A percentile compares a stretch with the other conserved stretches of the same genome.
phyloP scores from a whole-genome alignment of 148 eudicot genomes.

The Silene latifolia region DNA sequence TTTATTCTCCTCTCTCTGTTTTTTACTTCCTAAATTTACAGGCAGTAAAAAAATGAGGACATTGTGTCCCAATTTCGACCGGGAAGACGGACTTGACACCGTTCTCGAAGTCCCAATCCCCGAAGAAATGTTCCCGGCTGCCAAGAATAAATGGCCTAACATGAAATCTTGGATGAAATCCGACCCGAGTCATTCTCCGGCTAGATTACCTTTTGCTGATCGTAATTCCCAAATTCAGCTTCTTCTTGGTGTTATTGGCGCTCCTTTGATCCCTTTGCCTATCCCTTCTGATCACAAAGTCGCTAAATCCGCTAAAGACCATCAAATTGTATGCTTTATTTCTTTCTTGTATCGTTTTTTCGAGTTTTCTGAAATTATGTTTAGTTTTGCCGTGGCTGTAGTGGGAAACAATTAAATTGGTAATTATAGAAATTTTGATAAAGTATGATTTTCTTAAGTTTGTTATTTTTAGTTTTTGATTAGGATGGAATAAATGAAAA shows the following conservation, averaged over 20 bases:
- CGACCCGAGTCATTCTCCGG: slow-evolving; percentile 22
- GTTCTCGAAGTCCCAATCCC: slow-evolving; percentile 97
- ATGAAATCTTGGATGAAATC: slow-evolving; percentile 76
- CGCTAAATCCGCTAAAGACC: slow-evolving; percentile 45
- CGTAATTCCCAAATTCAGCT: slow-evolving; percentile 63
- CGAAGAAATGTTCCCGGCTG: slow-evolving; percentile 59
- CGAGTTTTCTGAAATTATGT: neutral
- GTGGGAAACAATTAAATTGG: neutral
- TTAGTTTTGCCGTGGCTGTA: neutral
- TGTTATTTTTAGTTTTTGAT: too few species aligned
- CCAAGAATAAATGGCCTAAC: slow-evolving; percentile 57
- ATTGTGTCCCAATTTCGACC: slow-evolving; percentile 73
- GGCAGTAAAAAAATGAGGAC: slow-evolving; percentile 50
- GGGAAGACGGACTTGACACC: slow-evolving; percentile 79
- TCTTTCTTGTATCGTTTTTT: neutral
- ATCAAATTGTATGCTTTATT: slow-evolving; percentile 60
- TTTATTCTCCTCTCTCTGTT: slow-evolving; percentile 17
- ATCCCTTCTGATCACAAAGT: slow-evolving; percentile 31
- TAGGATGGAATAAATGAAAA: neutral
- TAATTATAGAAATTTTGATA: too few species aligned
- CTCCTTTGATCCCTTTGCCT: slow-evolving; percentile 82
- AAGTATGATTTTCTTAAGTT: neutral
- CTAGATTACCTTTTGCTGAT: slow-evolving; percentile 33
- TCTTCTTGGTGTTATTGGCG: slow-evolving; percentile 80
- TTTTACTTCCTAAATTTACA: neutral